Evolutionary conservation across 192 early-diverging fungal species (phyloP).

Genomic region (Coemansia guatemalensis): DNA sequence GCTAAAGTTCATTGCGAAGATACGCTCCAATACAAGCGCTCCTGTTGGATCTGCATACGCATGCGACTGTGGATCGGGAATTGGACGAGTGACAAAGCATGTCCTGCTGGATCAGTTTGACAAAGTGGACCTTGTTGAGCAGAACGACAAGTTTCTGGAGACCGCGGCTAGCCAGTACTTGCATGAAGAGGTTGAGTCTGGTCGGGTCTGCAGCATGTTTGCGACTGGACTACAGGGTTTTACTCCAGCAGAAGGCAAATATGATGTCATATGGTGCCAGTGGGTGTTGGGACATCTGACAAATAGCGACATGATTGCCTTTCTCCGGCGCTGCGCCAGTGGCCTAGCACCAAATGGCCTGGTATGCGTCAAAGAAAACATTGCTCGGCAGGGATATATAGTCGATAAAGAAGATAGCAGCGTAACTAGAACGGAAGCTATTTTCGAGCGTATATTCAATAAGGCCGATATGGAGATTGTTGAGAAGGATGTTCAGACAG

Average conservation of each 20-base stretch:
- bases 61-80: constrained; percentile 93
- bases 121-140: constrained; percentile 89
- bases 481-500: constrained; percentile 63
- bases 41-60: constrained; percentile 25
- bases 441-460: constrained; percentile 62
- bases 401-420: constrained; percentile 85
- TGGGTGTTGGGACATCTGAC: constrained; percentile 96
- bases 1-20: constrained; percentile 58
- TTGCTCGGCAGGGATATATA: constrained; percentile 60
- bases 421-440: constrained; percentile 55
- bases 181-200: constrained; percentile 55
- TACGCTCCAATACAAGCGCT: neutral
- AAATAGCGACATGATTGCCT: constrained; percentile 81
- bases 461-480: constrained; percentile 63
- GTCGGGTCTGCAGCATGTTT: constrained; percentile 66
- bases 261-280: constrained; percentile 98
- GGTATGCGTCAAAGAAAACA: constrained; percentile 93
- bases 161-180: constrained; percentile 66
- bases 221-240: constrained; percentile 84
- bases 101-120: constrained; percentile 79
- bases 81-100: constrained; percentile 88
- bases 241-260: constrained; percentile 61
- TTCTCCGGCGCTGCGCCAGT: constrained; percentile 74
- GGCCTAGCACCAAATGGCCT: constrained; percentile 68
- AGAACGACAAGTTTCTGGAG: constrained; percentile 73